Evolutionary conservation across 106 monocot species (phyloP), one percentile per base, ranked within the genome.

Genomic region (Acanthochlamys bracteata): DNA sequence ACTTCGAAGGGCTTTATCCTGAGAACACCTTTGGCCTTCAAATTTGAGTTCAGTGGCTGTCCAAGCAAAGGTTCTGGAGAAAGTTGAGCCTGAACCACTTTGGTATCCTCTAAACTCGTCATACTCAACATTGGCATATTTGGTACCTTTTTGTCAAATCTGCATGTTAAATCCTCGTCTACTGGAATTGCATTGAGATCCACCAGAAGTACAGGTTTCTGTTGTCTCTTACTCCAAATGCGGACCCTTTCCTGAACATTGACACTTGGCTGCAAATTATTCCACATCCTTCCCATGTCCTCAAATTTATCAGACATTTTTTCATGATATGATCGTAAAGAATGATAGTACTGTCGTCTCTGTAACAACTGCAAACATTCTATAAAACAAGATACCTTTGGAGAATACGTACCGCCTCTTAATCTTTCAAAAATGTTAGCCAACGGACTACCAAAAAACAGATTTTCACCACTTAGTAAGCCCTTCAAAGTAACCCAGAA

Each of bases 391-490:
- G 83, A 22, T 47, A 98, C 88, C 60, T 68, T 64, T 27, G 60
- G 76, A 33, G 88, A 85, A 66, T 79, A 92, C 49, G 81, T 68
- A 22, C 96, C 91, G 52, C 85, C 80, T 69, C 73, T 88, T 63
- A 98, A 57, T 55, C 74, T 69, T 33, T 73, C 25, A 54, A 85
- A 92, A 42, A 91, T 65, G 7, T 27, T 72, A 14, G 74, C 83
- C 64, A 88, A 23, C 0, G 91, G 96, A 72, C 66, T 98, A 41
- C 91, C 91, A 75, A 98, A 98, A 63, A 72, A 88, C 55, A 91
- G 24, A 65, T 78, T 73, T 33, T 53, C 76, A 21, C 96, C 88
- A 62, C 23, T 68, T 21, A 98, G 78, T 71, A 98, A 74, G 63
- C 91, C 84, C 41, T 77, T 78, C 65, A 98, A 68, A 15, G 83